phyloP scores from a whole-genome alignment of 2,329 filamentous ascomycete genomes.

The Acrocalymma vagum region DNA sequence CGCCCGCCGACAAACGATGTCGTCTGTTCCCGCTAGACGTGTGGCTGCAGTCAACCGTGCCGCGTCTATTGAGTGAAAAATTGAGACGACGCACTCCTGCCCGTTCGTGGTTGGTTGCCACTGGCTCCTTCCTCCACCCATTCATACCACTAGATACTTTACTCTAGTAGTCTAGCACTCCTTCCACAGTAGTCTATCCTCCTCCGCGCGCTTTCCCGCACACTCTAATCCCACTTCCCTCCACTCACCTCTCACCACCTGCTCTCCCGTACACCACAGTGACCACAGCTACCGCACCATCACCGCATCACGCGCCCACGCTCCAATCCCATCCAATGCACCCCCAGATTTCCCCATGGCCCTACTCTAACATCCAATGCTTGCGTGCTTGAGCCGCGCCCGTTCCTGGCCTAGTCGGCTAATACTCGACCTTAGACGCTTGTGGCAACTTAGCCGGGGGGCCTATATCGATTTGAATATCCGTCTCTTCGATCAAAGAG shows the following conservation, averaged over 20 bases:
- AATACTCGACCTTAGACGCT: slow-evolving; percentile 21
- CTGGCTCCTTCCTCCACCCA: too few relatives aligned
- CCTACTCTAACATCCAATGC: slow-evolving; percentile 6
- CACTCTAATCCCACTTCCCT: slow-evolving; percentile 8
- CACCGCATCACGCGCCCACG: slow-evolving; percentile 3
- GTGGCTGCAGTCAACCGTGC: too few relatives aligned
- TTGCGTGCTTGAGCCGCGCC: slow-evolving; percentile 20
- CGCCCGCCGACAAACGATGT: too few relatives aligned
- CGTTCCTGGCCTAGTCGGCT: slow-evolving; percentile 26
- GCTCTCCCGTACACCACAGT: slow-evolving; percentile 1
- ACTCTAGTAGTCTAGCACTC: too few relatives aligned
- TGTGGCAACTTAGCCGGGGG: slow-evolving; percentile 23
- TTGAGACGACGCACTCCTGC: not conserved
- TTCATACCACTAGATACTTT: too few relatives aligned
- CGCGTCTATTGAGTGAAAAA: slow-evolving; percentile 7
- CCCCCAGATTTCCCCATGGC: slow-evolving; percentile 17
- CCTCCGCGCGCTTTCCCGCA: not conserved
- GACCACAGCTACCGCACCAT: too few relatives aligned
- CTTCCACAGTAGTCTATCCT: too few relatives aligned
- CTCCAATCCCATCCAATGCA: slow-evolving; percentile 13
- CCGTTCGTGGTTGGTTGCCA: not conserved
- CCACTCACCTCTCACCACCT: slow-evolving; percentile 5
- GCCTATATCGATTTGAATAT: too few relatives aligned
- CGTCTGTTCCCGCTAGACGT: too few relatives aligned
- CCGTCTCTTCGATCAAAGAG: slow-evolving; percentile 14